A percentile compares a stretch with the other conserved stretches of the same genome.
These are phyloP conservation scores for Volutella citrinella DNA, from an alignment of 2,329 filamentous ascomycete species.

Conservation along the genomic window DNA sequence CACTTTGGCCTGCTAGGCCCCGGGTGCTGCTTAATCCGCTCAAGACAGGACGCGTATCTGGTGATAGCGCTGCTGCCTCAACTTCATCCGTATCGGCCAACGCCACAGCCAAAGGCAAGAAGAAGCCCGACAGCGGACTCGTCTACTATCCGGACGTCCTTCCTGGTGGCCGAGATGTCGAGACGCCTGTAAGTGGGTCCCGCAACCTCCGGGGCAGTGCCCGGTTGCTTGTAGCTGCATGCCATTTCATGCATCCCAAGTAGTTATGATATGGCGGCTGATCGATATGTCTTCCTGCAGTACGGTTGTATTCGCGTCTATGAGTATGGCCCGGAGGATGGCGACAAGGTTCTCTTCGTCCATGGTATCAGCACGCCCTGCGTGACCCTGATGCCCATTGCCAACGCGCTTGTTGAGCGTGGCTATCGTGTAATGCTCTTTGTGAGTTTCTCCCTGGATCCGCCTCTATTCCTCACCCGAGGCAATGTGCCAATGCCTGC, in stretches of 20 bases:
- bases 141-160: slow-evolving; percentile 66
- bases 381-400: slow-evolving; percentile 66
- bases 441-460: slow-evolving; percentile 38
- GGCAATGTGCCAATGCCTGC: slow-evolving; percentile 5
- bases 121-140: slow-evolving; percentile 26
- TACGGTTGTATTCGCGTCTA: slow-evolving; percentile 77
- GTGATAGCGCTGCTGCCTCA: no score
- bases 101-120: slow-evolving; percentile 35
- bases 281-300: no score
- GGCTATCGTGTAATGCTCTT: slow-evolving; percentile 82
- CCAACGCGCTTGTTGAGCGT: slow-evolving; percentile 61
- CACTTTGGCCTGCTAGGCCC: slow-evolving; percentile 39
- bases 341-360: slow-evolving; percentile 71
- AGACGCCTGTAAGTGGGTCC: slow-evolving; percentile 52
- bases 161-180: slow-evolving; percentile 70
- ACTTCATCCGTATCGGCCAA: slow-evolving; percentile 29
- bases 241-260: no score
- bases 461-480: slow-evolving; percentile 9
- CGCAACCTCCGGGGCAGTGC: not conserved
- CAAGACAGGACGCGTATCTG: slow-evolving; percentile 28
- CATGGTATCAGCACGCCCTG: slow-evolving; percentile 85
- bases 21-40: slow-evolving; percentile 44
- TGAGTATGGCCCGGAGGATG: slow-evolving; percentile 74
- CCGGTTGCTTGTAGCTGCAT: not conserved
- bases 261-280: no score